Conservation (phyloP, 345 rosid genomes). For the Lepidium didymum region DNA sequence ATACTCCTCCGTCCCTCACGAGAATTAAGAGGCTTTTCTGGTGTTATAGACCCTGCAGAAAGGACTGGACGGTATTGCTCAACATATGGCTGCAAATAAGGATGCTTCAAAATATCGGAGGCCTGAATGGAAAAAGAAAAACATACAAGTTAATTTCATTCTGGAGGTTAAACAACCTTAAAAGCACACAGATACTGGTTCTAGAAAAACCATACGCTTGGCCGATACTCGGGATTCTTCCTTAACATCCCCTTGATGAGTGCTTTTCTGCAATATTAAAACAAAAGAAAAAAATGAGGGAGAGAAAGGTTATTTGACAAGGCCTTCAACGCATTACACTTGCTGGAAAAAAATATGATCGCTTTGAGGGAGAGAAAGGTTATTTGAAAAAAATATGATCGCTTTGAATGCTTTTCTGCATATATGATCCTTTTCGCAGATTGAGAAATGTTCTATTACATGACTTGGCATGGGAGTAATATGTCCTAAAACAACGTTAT, state of each 20-base stretch:
- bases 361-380: no score
- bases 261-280: conserved; percentile 54
- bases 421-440: background rate
- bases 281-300: background rate
- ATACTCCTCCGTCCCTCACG: conserved; percentile 48
- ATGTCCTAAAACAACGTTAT: background rate
- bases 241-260: conserved; percentile 94
- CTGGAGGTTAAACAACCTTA: conserved; percentile 1
- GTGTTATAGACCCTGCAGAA: conserved; percentile 33
- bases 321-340: background rate
- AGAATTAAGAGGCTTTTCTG: conserved; percentile 50
- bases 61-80: conserved; percentile 67
- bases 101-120: conserved; percentile 92
- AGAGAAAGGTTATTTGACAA: background rate
- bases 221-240: conserved; percentile 96
- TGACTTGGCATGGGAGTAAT: background rate
- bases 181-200: conserved; percentile 8
- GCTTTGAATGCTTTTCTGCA: background rate
- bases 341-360: no score
- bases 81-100: conserved; percentile 84
- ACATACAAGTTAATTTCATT: conserved; percentile 19
- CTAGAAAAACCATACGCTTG: conserved; percentile 54
- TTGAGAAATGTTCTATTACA: background rate
- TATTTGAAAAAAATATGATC: background rate
- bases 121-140: conserved; percentile 48